Evolutionary conservation across 305 asterid genomes (phyloP).

Genomic region (Euphrasia arctica): DNA sequence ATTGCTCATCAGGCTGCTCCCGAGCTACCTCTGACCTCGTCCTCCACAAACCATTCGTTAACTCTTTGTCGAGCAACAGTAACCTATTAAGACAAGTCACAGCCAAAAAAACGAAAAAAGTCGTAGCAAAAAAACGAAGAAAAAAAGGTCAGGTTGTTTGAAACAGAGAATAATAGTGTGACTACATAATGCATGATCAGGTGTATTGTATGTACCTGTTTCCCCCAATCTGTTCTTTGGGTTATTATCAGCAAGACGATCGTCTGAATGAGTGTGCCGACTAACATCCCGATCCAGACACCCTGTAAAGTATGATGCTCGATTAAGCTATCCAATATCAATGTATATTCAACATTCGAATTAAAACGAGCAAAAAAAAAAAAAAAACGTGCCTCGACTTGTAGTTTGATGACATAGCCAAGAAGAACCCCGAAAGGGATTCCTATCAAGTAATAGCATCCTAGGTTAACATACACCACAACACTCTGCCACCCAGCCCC

Average conservation of each 20-base stretch:
- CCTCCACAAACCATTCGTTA: slow-evolving; percentile 37
- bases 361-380: not conserved
- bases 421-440: slow-evolving; percentile 62
- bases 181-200: not conserved
- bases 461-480: slow-evolving; percentile 65
- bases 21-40: slow-evolving; percentile 21
- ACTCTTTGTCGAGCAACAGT: slow-evolving; percentile 32
- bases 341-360: not conserved
- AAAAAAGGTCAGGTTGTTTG: not conserved
- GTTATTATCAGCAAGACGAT: slow-evolving; percentile 31
- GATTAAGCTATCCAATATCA: not conserved
- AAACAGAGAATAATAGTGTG: not conserved
- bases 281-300: not conserved
- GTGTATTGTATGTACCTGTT: not conserved
- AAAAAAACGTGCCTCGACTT: slow-evolving; percentile 42
- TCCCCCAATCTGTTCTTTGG: slow-evolving; percentile 6
- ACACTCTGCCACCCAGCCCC: slow-evolving; percentile 74
- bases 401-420: slow-evolving; percentile 54
- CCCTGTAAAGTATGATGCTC: not conserved
- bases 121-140: too few relatives aligned
- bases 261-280: not conserved
- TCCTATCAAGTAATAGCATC: slow-evolving; percentile 63
- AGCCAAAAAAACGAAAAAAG: too few relatives aligned
- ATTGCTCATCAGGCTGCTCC: slow-evolving; percentile 25
- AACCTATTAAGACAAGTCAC: not conserved